These are phyloP conservation scores for Pachysandra terminalis DNA, from an alignment of 164 flowering plant species.

Conservation along the genomic window DNA sequence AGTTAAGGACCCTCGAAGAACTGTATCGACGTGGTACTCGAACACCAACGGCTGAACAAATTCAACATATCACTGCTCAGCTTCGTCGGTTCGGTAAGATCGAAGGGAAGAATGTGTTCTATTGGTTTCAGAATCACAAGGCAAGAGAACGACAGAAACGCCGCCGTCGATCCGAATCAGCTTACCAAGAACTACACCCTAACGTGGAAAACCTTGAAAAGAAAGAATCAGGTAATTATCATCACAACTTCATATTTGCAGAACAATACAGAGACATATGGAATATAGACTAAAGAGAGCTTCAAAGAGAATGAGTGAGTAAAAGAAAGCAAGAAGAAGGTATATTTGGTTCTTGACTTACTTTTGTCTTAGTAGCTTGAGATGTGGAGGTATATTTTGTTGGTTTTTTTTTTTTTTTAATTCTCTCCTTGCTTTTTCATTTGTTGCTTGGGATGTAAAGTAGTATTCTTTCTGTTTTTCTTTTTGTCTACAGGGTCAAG, in stretches of 20 bases:
- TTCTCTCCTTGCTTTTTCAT: slow-evolving; percentile 1
- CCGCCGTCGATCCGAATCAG: slow-evolving; percentile 53
- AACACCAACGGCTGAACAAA: slow-evolving; percentile 80
- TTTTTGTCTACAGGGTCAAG: slow-evolving; percentile 40
- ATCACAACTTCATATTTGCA: not conserved
- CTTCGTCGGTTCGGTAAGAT: slow-evolving; percentile 80
- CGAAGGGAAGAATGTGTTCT: slow-evolving; percentile 91
- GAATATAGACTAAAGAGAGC: slow-evolving; percentile 1
- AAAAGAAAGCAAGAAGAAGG: slow-evolving; percentile 1
- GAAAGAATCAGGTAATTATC: slow-evolving; percentile 43
- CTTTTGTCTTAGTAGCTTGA: slow-evolving; percentile 5
- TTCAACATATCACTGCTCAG: slow-evolving; percentile 77
- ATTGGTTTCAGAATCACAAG: slow-evolving; percentile 96
- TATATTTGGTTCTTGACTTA: too few species aligned
- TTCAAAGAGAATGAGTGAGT: slow-evolving; percentile 7
- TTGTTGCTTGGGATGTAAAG: slow-evolving; percentile 31
- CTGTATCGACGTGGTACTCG: slow-evolving; percentile 69
- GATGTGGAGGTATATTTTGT: too few species aligned
- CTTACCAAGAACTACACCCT: slow-evolving; percentile 5
- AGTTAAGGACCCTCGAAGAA: slow-evolving; percentile 65
- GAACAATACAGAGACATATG: not conserved
- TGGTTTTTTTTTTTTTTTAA: too few species aligned
- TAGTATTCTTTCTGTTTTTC: slow-evolving; percentile 29
- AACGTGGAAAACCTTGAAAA: slow-evolving; percentile 27
- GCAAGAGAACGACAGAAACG: slow-evolving; percentile 89